These are phyloP conservation scores for Stereum hirsutum DNA, from an alignment of 1,284 basidiomycete species.

Conservation along the genomic window DNA sequence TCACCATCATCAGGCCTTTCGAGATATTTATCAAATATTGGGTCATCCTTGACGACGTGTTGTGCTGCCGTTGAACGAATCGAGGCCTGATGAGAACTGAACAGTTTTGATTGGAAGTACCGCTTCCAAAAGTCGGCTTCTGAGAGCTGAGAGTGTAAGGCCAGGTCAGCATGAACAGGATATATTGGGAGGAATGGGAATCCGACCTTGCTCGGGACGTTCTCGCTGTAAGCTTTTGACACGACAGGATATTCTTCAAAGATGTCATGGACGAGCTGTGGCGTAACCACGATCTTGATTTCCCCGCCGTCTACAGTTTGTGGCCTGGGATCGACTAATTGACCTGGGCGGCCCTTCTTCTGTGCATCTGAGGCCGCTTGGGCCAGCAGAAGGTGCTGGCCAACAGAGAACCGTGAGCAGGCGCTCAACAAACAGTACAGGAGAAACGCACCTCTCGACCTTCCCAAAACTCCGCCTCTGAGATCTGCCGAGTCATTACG, in stretches of 20 bases:
- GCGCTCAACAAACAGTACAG: not conserved
- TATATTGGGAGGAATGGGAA: conserved; percentile 7
- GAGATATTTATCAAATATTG: conserved; percentile 93
- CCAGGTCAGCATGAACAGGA: conserved; percentile 1
- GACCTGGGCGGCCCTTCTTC: conserved; percentile 74
- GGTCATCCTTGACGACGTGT: conserved; percentile 83
- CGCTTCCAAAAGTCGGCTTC: conserved; percentile 94
- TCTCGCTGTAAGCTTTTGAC: conserved; percentile 84
- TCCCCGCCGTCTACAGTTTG: conserved; percentile 73
- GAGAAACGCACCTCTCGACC: conserved; percentile 66
- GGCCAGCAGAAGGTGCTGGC: conserved; percentile 59
- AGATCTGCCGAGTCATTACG: conserved; percentile 78
- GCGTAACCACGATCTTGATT: conserved; percentile 87
- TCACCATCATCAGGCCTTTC: conserved; percentile 90
- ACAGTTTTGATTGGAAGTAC: conserved; percentile 93
- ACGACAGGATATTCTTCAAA: conserved; percentile 98
- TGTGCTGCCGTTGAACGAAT: conserved; percentile 81
- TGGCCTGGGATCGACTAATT: conserved; percentile 85
- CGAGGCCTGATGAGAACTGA: conserved; percentile 90
- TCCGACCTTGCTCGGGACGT: conserved; percentile 77
- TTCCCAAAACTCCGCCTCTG: conserved; percentile 93
- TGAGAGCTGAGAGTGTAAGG: conserved; percentile 46
- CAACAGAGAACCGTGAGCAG: conserved; percentile 3
- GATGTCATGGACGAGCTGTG: conserved; percentile 89
- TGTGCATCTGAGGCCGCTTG: conserved; percentile 68